Percentiles rank a stretch among this genome's conserved stretches.
Evolutionary conservation across 345 rosid genomes (phyloP).

Genomic region (Aquilaria yunnanensis): DNA sequence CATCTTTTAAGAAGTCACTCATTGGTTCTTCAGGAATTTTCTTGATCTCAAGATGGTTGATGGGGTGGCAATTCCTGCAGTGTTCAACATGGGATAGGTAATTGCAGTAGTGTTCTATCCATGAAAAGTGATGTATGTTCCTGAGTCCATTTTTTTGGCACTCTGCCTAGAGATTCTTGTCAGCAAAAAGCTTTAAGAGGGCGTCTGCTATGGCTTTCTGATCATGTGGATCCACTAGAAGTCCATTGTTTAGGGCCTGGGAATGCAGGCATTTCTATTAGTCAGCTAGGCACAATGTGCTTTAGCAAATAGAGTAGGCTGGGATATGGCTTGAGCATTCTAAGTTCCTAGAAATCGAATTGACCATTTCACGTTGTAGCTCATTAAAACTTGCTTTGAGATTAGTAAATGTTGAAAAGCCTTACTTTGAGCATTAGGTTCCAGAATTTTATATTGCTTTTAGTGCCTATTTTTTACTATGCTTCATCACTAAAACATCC

Average conservation of each 20-base stretch:
- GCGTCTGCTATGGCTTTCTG: conserved; percentile 60
- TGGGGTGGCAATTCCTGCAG: conserved; percentile 75
- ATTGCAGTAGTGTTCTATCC: conserved; percentile 74
- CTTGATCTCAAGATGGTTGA: conserved; percentile 50
- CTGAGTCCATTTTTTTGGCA: conserved; percentile 57
- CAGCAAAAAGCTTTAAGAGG: conserved; percentile 59
- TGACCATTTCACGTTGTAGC: too few relatives aligned
- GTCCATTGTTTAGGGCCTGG: conserved; percentile 63
- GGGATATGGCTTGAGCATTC: not conserved
- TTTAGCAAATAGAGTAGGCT: not conserved
- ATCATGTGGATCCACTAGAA: conserved; percentile 64
- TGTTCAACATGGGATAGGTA: conserved; percentile 78
- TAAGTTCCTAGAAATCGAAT: too few relatives aligned
- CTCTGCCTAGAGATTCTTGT: conserved; percentile 52
- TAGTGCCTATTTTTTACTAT: too few relatives aligned
- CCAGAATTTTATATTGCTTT: too few relatives aligned
- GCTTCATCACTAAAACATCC: too few relatives aligned
- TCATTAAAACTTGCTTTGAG: too few relatives aligned
- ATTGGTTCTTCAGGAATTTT: conserved; percentile 69
- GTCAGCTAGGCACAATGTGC: conserved; percentile 3
- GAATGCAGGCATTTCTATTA: conserved; percentile 10
- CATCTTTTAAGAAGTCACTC: conserved; percentile 80
- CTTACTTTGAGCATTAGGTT: too few relatives aligned
- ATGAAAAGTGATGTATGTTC: conserved; percentile 58
- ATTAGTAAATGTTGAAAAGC: too few relatives aligned